Base-by-base conservation (phyloP, 169 alveolate genomes). In the Plasmodium adleri region DNA sequence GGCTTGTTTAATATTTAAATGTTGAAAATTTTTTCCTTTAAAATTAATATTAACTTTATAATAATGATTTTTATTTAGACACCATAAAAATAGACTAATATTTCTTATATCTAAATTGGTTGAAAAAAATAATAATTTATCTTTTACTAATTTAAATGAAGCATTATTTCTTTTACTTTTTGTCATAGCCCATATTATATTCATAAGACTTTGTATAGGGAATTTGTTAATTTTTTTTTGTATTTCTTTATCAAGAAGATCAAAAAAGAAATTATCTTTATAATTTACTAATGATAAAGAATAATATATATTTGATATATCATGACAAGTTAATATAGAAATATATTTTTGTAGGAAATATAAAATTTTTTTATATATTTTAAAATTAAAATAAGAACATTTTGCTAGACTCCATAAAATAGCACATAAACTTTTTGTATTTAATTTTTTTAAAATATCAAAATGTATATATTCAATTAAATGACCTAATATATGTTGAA, bases 391-490 rank as follows among this genome's bases (percentile, higher is more conserved):
- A 68, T 83, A 60, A 12, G 72, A 56, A 83, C 73, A 83, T 58
- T 83, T 83, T 6, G 91, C 66, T 13, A 83, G 26, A 68, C 91
- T 83, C 91, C 91, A 83, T n/a, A 83, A 22, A 39, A 83, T 52
- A 32, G 91, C 91, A 83, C 91, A 83, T 62, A 83, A 43, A 83
- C 78, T 83, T 83, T 67, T 68, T 62, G 91, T 83, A 45, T 83
- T 83, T 32, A 83, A 66, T 67, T 83, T 83, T 43, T 83, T 83
- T 60, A 83, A 68, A 2, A 72, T 70, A 39, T 68, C 62, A 60
- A 39, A 83, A 56, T 70, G 68, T 24, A 83, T 24, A 83, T 83
- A 83, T 5, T 70, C 43, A 43, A 83, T 28, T 39, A 83, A 24
- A 50, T 17, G 20, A 28, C 43, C 5, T 83, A 83, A 54, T 32